These are phyloP conservation scores for Pisolithus marmoratus DNA, from an alignment of 768 basidiomycete genomes.

Conservation along the genomic window DNA sequence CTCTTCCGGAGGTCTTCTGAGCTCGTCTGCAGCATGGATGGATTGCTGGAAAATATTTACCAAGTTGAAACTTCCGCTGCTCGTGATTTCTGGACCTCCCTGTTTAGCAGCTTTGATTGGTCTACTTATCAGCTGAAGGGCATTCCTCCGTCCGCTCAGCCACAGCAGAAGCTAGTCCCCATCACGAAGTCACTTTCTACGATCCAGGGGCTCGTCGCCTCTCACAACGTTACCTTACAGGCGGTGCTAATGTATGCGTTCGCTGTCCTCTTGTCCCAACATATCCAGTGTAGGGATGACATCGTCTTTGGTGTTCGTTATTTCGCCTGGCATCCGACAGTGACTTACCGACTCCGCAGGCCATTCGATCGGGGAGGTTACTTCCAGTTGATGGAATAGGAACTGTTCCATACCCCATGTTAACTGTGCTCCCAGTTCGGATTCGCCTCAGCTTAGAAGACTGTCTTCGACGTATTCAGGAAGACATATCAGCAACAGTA, in stretches of 20 bases:
- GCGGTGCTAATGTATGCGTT: conserved; percentile 26
- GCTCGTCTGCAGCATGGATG: conserved; percentile 7
- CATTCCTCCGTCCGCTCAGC: conserved; percentile 1
- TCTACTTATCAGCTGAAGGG: conserved; percentile 6
- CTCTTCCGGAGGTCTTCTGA: conserved; percentile 9
- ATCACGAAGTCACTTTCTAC: conserved; percentile 13
- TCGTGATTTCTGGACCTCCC: conserved; percentile 19
- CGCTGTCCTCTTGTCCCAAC: conserved; percentile 19
- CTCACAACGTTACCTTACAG: conserved; percentile 26
- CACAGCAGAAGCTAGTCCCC: conserved; percentile 9
- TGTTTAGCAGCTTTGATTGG: conserved; percentile 18
- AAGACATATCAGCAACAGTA: conserved; percentile 21
- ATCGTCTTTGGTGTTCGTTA: conserved; percentile 28
- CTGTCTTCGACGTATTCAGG: conserved; percentile 18
- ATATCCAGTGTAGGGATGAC: conserved; percentile 20
- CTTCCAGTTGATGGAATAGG: conserved; percentile 20
- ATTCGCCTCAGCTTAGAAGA: conserved; percentile 12
- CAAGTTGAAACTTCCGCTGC: conserved; percentile 8
- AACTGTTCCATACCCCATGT: conserved; percentile 18
- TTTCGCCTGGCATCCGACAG: not conserved
- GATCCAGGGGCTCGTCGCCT: conserved; percentile 15
- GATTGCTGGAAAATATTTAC: conserved; percentile 19
- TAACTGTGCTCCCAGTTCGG: conserved; percentile 26
- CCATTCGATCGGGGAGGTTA: conserved; percentile 27
- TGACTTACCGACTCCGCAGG: conserved; percentile 13